phyloP scores from a whole-genome alignment of 768 basidiomycete genomes.

The Cyclocybe cylindracea region DNA sequence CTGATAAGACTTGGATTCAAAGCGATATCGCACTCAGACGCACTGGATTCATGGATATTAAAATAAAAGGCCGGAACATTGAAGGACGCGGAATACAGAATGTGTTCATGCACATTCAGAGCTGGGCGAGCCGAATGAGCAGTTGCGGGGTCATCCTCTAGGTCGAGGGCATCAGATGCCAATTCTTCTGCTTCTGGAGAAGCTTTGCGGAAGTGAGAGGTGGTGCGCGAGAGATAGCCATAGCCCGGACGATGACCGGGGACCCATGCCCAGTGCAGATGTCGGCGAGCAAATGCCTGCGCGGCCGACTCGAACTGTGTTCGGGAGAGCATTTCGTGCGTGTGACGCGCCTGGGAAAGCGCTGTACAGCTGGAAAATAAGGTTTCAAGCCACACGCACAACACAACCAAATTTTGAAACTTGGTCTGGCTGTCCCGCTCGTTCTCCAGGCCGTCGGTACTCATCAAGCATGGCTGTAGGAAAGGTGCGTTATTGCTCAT shows the following conservation, averaged over 20 bases:
- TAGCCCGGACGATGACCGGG: conserved; percentile 25
- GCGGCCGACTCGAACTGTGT: conserved; percentile 61
- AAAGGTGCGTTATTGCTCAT: conserved; percentile 55
- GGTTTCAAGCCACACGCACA: conserved; percentile 62
- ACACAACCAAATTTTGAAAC: conserved; percentile 40
- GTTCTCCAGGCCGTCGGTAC: conserved; percentile 40
- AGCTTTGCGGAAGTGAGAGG: conserved; percentile 15
- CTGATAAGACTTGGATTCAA: conserved; percentile 9
- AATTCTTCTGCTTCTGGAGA: conserved; percentile 9
- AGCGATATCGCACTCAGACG: conserved; percentile 32
- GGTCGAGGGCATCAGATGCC: conserved; percentile 1
- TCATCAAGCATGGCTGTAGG: conserved; percentile 80
- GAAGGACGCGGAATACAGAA: conserved; percentile 79
- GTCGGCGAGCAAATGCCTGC: conserved; percentile 43
- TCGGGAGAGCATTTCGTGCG: conserved; percentile 50
- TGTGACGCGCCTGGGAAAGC: conserved; percentile 43
- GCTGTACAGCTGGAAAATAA: conserved; percentile 54
- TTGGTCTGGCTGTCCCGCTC: conserved; percentile 41
- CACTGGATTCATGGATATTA: conserved; percentile 65
- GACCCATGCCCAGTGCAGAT: conserved; percentile 38
- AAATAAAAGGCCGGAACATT: conserved; percentile 87
- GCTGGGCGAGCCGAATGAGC: conserved; percentile 14
- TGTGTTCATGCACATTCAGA: conserved; percentile 58
- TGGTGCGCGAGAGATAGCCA: conserved; percentile 27
- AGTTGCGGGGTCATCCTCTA: conserved; percentile 41